Evolutionary conservation across 78 protist genomes (phyloP).

Genomic region (Dictyostelium intermedium): DNA sequence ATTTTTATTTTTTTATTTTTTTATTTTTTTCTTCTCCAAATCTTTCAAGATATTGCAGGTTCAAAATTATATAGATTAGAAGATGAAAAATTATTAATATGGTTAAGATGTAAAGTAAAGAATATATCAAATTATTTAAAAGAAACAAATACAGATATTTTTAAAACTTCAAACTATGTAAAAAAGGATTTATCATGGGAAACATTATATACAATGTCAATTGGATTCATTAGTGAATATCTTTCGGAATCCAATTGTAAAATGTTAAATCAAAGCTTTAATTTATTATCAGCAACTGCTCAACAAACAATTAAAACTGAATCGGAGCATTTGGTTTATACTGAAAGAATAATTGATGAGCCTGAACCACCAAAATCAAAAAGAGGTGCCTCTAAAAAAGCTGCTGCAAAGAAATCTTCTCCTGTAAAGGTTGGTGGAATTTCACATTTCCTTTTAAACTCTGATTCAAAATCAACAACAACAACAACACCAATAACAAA

Average conservation of each 20-base stretch:
- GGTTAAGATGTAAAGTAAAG: slow-evolving; percentile 58
- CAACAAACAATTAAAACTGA: background rate
- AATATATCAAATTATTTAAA: background rate
- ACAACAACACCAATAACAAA: background rate
- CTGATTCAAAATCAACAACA: background rate
- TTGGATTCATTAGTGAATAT: slow-evolving; percentile 54
- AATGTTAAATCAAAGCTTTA: slow-evolving; percentile 2
- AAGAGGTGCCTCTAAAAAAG: background rate
- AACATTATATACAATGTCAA: slow-evolving; percentile 24
- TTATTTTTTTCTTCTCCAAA: background rate
- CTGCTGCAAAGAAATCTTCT: background rate
- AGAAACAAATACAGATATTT: slow-evolving; percentile 7
- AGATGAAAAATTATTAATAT: slow-evolving; percentile 7
- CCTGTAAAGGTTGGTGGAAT: background rate
- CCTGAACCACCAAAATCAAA: background rate
- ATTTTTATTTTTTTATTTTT: background rate
- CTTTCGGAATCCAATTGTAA: background rate
- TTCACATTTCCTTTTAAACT: background rate
- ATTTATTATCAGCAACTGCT: background rate
- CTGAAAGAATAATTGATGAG: background rate
- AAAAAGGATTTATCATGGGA: background rate
- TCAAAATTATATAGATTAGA: slow-evolving; percentile 12
- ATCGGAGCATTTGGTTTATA: background rate
- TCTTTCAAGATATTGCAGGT: background rate
- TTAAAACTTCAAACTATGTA: background rate